Conservation (phyloP, 2,329 filamentous ascomycete genomes). For the Fusarium torreyae region DNA sequence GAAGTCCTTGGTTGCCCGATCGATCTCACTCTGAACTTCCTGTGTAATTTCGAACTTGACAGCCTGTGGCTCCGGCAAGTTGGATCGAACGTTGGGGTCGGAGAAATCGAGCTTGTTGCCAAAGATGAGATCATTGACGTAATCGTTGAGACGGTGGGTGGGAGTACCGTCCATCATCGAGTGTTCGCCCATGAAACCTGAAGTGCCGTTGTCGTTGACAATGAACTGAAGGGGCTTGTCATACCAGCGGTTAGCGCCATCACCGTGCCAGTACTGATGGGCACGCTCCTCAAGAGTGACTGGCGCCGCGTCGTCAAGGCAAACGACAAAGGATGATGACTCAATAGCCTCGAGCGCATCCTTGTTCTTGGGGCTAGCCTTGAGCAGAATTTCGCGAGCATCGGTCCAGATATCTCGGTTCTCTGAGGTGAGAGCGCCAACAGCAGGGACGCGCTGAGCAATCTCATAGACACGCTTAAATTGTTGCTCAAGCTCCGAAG, state of each 20-base stretch:
- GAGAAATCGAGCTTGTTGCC: constrained; percentile 94
- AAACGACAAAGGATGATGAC: constrained; percentile 90
- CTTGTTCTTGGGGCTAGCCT: constrained; percentile 84
- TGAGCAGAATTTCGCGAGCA: constrained; percentile 81
- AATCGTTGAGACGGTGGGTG: constrained; percentile 97
- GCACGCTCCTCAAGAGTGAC: constrained; percentile 96
- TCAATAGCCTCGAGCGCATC: constrained; percentile 85
- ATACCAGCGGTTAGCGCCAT: constrained; percentile 95
- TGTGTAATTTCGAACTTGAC: constrained; percentile 85
- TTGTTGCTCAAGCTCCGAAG: constrained; percentile 89
- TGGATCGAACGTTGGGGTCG: constrained; percentile 81
- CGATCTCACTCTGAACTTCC: constrained; percentile 82
- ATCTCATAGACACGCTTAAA: constrained; percentile 88
- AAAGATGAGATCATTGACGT: constrained; percentile 91
- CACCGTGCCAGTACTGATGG: constrained; percentile 97
- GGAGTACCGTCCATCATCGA: constrained; percentile 99
- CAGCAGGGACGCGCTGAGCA: constrained; percentile 78
- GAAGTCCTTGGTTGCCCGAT: constrained; percentile 85
- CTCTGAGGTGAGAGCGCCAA: constrained; percentile 89
- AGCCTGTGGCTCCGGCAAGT: constrained; percentile 83
- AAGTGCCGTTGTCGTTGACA: constrained; percentile 96
- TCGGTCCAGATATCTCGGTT: constrained; percentile 96
- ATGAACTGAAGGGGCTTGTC: constrained; percentile 99
- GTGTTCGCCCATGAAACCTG: constrained; percentile 98
- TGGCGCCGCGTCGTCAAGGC: constrained; percentile 91